phyloP scores from a whole-genome alignment of 2,329 filamentous ascomycete genomes.

The Talaromyces atroroseus region DNA sequence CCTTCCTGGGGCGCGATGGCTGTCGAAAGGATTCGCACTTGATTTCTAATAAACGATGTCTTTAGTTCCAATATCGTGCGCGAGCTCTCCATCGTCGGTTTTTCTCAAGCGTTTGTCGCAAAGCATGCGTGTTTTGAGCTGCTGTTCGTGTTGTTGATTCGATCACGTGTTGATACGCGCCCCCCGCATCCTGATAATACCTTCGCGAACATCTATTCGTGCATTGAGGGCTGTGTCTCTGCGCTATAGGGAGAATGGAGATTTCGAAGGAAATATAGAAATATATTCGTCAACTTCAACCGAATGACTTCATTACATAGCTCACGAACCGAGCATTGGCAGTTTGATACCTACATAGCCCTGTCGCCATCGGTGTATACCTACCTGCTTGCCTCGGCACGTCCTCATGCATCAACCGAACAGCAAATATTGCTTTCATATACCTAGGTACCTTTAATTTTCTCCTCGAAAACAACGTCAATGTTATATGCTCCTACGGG shows the following conservation, averaged over 20 bases:
- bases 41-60: conserved; percentile 45
- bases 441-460: neutral
- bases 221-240: neutral
- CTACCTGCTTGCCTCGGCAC: conserved; percentile 8
- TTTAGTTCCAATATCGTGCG: conserved; percentile 48
- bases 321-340: neutral
- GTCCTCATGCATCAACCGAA: neutral
- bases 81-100: conserved; percentile 31
- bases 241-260: neutral
- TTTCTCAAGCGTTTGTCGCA: neutral
- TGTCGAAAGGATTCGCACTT: conserved; percentile 49
- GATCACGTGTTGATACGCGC: conserved; percentile 8
- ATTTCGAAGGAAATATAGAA: neutral
- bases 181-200: neutral
- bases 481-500: neutral
- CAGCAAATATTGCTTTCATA: neutral
- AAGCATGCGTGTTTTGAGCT: neutral
- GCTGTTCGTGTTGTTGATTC: neutral
- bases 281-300: neutral
- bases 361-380: neutral
- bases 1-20: conserved; percentile 43
- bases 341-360: neutral
- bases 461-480: neutral
- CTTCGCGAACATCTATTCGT: neutral
- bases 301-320: neutral